A percentile compares a stretch with the other conserved stretches of the same genome.
Evolutionary conservation across 1,284 basidiomycete genomes (phyloP).

Genomic region (Apiotrichum montevideense): DNA sequence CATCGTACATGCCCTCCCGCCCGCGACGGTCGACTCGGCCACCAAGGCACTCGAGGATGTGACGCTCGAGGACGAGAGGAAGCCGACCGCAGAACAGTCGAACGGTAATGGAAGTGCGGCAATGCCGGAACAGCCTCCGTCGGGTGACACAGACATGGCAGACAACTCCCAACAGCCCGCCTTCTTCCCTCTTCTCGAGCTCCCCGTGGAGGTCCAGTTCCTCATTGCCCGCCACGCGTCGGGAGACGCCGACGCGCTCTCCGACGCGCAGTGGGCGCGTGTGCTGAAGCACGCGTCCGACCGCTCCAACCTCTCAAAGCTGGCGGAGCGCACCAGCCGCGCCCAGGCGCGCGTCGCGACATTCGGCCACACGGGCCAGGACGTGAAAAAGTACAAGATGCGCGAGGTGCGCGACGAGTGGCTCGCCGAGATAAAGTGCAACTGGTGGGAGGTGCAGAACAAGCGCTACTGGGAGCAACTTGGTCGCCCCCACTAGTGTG

Average conservation of each 20-base stretch:
- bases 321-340: slow-evolving; percentile 5
- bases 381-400: slow-evolving; percentile 9
- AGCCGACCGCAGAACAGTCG: too few relatives aligned
- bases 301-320: slow-evolving; percentile 13
- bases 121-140: background rate
- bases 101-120: background rate
- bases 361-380: background rate
- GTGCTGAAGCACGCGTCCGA: slow-evolving; percentile 26
- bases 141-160: background rate
- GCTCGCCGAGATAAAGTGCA: slow-evolving; percentile 28
- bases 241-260: slow-evolving; percentile 30
- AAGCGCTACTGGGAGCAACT: slow-evolving; percentile 5
- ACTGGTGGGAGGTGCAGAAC: slow-evolving; percentile 34
- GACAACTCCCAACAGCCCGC: too few relatives aligned
- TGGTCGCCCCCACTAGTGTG: too few relatives aligned
- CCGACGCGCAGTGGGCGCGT: slow-evolving; percentile 31
- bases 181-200: slow-evolving; percentile 31
- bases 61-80: background rate
- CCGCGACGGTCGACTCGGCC: slow-evolving; percentile 19
- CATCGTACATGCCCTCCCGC: slow-evolving; percentile 29
- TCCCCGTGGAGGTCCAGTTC: slow-evolving; percentile 35
- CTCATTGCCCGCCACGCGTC: slow-evolving; percentile 30
- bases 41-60: slow-evolving; percentile 19
- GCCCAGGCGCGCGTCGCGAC: slow-evolving; percentile 4
- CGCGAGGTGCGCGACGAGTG: slow-evolving; percentile 27